Percentiles rank a stretch among this genome's conserved stretches.
These are phyloP conservation scores for Venturia asperata DNA, from an alignment of 2,329 filamentous ascomycete species.

Conservation along the genomic window DNA sequence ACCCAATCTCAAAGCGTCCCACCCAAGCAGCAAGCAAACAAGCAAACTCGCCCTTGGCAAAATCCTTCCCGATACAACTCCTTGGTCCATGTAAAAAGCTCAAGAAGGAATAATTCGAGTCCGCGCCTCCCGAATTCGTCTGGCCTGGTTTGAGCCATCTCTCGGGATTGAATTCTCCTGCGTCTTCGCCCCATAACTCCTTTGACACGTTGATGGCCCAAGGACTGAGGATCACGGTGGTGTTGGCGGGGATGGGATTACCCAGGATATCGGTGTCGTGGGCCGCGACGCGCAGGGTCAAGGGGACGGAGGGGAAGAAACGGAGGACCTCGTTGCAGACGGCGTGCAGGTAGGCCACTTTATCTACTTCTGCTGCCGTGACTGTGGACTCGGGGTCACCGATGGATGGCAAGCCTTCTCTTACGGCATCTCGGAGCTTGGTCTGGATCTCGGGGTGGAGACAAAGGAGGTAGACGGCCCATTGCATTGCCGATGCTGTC, in stretches of 20 bases:
- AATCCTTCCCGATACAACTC: conserved; percentile 75
- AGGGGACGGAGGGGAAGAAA: conserved; percentile 58
- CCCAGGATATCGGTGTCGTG: conserved; percentile 57
- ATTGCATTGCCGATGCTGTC: conserved; percentile 44
- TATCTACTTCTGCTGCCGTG: conserved; percentile 53
- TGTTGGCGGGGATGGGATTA: conserved; percentile 58
- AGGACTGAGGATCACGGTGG: conserved; percentile 54
- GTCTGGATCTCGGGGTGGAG: conserved; percentile 38
- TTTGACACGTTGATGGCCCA: conserved; percentile 59
- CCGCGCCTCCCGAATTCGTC: conserved; percentile 60
- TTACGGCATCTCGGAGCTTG: conserved; percentile 41
- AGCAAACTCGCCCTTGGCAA: conserved; percentile 78
- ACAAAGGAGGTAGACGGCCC: conserved; percentile 42
- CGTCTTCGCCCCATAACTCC: conserved; percentile 64
- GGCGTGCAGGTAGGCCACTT: conserved; percentile 67
- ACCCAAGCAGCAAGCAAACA: conserved; percentile 72
- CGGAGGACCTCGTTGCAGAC: conserved; percentile 68
- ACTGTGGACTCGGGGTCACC: conserved; percentile 33
- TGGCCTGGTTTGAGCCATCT: conserved; percentile 39
- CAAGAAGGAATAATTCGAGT: conserved; percentile 68
- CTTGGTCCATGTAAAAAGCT: conserved; percentile 83
- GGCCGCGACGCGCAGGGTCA: conserved; percentile 57
- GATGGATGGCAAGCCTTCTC: conserved; percentile 36
- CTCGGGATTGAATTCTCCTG: conserved; percentile 53
- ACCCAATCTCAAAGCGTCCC: conserved; percentile 63